Evolutionary conservation across 179 eudicot species (phyloP).

Genomic region (Beta lomatogona): DNA sequence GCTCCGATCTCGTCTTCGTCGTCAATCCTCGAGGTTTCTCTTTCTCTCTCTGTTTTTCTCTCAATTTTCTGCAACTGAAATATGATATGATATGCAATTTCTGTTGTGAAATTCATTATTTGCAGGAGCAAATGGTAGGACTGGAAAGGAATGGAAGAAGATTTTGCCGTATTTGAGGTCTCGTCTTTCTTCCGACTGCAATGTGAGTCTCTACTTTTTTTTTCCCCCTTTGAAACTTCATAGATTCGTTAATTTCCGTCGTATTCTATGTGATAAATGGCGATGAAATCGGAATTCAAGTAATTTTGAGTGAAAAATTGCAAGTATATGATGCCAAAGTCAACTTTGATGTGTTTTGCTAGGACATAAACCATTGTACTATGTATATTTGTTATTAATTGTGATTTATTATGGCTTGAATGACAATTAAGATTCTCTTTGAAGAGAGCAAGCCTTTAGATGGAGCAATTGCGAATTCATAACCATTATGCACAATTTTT

Average conservation of each 20-base stretch:
- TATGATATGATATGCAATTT: neutral
- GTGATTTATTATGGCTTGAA: neutral
- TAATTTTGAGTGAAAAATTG: no score
- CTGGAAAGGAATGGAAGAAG: constrained; percentile 92
- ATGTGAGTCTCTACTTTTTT: constrained; percentile 52
- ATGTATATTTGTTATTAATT: no score
- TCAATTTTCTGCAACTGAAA: neutral
- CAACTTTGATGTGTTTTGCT: neutral
- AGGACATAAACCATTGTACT: neutral
- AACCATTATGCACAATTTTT: neutral
- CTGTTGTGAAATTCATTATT: constrained; percentile 13
- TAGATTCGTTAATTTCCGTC: no score
- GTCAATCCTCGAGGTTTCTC: constrained; percentile 82
- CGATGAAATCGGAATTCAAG: no score
- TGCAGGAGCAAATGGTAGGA: constrained; percentile 89
- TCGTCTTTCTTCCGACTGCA: constrained; percentile 77
- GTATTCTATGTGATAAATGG: no score
- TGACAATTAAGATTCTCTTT: neutral
- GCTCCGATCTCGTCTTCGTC: constrained; percentile 76
- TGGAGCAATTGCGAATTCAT: neutral
- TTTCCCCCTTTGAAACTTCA: neutral
- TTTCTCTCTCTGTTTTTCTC: constrained; percentile 3
- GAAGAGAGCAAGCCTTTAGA: neutral
- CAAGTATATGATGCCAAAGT: neutral
- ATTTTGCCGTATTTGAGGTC: constrained; percentile 76